Percentiles rank a stretch among this genome's conserved stretches.
These are phyloP conservation scores for Achaetomium macrosporum DNA, from an alignment of 2,329 filamentous ascomycete species.

Conservation along the genomic window DNA sequence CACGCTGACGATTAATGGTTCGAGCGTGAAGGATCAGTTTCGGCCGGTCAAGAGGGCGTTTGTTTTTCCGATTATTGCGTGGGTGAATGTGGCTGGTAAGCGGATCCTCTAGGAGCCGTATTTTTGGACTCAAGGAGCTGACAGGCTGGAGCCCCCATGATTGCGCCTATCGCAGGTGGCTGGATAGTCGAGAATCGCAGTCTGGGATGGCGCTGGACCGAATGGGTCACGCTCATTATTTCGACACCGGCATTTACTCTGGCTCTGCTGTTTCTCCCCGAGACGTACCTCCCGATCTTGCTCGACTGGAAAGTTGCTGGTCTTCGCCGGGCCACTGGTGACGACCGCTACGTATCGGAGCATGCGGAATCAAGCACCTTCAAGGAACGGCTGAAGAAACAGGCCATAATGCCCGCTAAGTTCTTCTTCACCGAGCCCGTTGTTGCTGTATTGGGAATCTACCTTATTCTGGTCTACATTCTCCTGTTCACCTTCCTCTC, in stretches of 20 bases:
- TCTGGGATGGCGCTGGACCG: constrained; percentile 41
- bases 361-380: constrained; percentile 39
- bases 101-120: neutral
- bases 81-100: constrained; percentile 35
- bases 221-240: constrained; percentile 39
- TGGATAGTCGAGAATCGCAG: constrained; percentile 35
- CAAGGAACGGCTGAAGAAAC: constrained; percentile 28
- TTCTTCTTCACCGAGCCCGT: constrained; percentile 41
- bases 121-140: neutral
- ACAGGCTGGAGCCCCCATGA: constrained; percentile 29
- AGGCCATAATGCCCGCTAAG: constrained; percentile 37
- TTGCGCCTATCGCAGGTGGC: constrained; percentile 40
- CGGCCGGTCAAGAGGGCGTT: constrained; percentile 42
- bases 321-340: constrained; percentile 35
- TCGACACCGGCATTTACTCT: constrained; percentile 30
- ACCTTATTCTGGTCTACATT: constrained; percentile 42
- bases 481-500: constrained; percentile 42
- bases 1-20: constrained; percentile 35
- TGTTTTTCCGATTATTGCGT: constrained; percentile 45
- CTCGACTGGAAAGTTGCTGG: constrained; percentile 40
- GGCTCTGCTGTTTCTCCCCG: constrained; percentile 41
- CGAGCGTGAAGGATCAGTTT: constrained; percentile 43
- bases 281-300: constrained; percentile 44
- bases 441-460: constrained; percentile 40
- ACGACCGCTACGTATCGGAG: constrained; percentile 41